These are phyloP conservation scores for Clitopilus hobsonii DNA, from an alignment of 768 basidiomycete genomes.

Conservation along the genomic window DNA sequence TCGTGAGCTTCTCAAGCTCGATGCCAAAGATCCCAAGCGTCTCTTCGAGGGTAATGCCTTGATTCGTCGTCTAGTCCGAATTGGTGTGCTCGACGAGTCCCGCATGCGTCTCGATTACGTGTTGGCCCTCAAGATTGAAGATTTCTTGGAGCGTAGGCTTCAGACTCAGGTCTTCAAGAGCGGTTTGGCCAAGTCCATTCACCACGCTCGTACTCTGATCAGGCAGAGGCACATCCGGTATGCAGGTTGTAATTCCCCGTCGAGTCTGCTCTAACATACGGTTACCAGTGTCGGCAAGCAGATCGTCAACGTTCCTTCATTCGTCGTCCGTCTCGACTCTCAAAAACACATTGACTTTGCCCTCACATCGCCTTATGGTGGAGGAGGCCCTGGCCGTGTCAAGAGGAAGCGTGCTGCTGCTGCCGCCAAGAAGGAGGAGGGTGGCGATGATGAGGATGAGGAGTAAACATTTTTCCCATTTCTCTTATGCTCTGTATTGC, in stretches of 20 bases:
- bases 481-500: constrained; percentile 11
- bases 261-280: constrained; percentile 1
- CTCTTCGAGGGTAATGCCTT: constrained; percentile 99
- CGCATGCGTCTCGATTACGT: constrained; percentile 99
- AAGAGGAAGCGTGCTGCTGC: constrained; percentile 98
- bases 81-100: constrained; percentile 98
- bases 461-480: constrained; percentile 43
- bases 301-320: constrained; percentile 97
- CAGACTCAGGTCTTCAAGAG: constrained; percentile 99
- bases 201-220: constrained; percentile 98
- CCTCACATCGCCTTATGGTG: constrained; percentile 93
- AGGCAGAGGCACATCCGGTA: constrained; percentile 97
- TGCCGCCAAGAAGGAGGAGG: constrained; percentile 88
- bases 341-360: constrained; percentile 99
- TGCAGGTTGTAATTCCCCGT: constrained; percentile 19
- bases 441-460: constrained; percentile 87
- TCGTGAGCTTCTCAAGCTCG: constrained; percentile 99
- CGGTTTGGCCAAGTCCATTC: constrained; percentile 96
- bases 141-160: constrained; percentile 98
- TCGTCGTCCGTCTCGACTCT: constrained; percentile 98
- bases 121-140: constrained; percentile 97
- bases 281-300: constrained; percentile 87
- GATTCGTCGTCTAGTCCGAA: constrained; percentile 93
- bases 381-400: constrained; percentile 90
- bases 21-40: constrained; percentile 98